Evolutionary conservation across 768 basidiomycete species (phyloP), one percentile per base, ranked within the genome.

Genomic region (Amanita brunnescens): DNA sequence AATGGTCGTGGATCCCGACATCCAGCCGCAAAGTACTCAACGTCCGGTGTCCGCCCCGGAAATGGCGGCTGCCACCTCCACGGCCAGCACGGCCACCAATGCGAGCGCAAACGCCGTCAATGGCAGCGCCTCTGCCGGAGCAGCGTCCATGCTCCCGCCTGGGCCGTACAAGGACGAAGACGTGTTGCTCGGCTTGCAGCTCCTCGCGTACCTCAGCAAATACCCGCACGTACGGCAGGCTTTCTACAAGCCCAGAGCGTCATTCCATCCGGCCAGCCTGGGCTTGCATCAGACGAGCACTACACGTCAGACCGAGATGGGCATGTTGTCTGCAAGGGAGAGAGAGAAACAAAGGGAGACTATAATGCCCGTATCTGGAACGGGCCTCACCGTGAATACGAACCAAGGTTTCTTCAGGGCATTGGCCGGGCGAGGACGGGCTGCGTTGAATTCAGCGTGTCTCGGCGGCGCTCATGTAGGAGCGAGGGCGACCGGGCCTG

Each of bases 161-260:
- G 86, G 87, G 0, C 88, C 87, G 0, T 96, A 94, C 67, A 79
- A 91, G 23, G 93, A 98, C 62, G 95, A 99, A 60, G 94, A 96
- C 55, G 91, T 98, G 0, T 72, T 98, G 1, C 78, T 94, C 7
- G 81, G 86, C 16, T 70, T 99, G 10, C 95, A 99, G 64, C 81
- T 98, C 2, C 77, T 99, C 1, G 96, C 96, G 2, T 98, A 99
- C 63, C 75, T 98, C 14, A 91, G 87, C 70, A 98, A 99, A 67
- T 98, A 99, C 63, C 93, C 96, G 0, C 95, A 98, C 64, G 95
- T 98, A 3, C 76, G 96, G 8, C 85, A 93, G 60, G 91, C 93
- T 5, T 98, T 99, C 63, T 96, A 98, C 64, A 90, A 91, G 63
- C 85, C 82, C 1, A 76, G 89, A 1, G 68, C 73, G n/a, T 79